Conservation (phyloP, 352 stramenopile genomes). For the Pythium biforme region DNA sequence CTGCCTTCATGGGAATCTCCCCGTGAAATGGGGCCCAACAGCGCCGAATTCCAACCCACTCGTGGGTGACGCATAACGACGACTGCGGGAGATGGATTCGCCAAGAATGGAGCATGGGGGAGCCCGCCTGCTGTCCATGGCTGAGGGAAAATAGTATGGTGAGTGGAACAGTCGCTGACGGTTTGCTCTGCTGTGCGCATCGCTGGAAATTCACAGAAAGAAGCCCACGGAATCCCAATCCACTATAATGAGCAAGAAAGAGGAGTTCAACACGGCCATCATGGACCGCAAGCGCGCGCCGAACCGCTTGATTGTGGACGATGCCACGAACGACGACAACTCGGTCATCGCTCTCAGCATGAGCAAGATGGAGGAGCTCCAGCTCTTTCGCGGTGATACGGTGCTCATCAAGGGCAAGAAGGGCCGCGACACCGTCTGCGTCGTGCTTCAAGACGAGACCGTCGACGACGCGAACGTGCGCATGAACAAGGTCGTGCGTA, state of each 20-base stretch:
- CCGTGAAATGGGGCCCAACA: not conserved
- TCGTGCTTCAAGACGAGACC: constrained; percentile 97
- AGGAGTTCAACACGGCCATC: constrained; percentile 84
- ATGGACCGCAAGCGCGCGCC: constrained; percentile 95
- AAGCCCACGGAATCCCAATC: constrained; percentile 20
- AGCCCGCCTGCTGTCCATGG: not conserved
- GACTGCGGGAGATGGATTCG: not conserved
- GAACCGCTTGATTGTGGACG: constrained; percentile 98
- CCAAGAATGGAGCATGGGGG: no score
- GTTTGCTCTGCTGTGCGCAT: not conserved
- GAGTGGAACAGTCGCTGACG: constrained; percentile 1
- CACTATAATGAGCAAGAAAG: constrained; percentile 45
- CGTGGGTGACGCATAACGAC: not conserved
- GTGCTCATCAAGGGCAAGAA: constrained; percentile 99
- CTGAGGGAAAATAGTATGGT: not conserved
- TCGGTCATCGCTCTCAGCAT: constrained; percentile 91
- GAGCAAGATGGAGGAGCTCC: constrained; percentile 98
- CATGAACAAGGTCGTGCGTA: constrained; percentile 99
- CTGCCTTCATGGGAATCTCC: not conserved
- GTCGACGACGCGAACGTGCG: constrained; percentile 96
- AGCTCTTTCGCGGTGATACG: constrained; percentile 98
- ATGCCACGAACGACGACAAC: constrained; percentile 98
- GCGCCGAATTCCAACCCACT: not conserved
- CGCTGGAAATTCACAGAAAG: constrained; percentile 10
- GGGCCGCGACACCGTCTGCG: constrained; percentile 97